Conservation (phyloP, 129 eudicot genomes). For the Chrysanthemum makinoi region DNA sequence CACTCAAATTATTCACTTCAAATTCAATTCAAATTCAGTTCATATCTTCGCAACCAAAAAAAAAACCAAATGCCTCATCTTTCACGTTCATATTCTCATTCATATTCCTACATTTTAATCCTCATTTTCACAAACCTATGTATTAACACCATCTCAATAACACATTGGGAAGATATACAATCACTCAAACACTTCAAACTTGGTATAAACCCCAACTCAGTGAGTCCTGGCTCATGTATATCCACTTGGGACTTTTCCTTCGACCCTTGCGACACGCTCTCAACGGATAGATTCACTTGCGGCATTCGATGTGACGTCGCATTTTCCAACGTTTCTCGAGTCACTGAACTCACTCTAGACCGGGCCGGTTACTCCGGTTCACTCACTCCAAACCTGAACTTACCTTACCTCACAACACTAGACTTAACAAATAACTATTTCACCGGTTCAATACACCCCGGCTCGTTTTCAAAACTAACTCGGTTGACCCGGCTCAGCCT, state of each 20-base stretch:
- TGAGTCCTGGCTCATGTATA: slow-evolving; percentile 66
- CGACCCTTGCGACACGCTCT: slow-evolving; percentile 83
- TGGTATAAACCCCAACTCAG: slow-evolving; percentile 42
- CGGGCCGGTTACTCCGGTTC: slow-evolving; percentile 74
- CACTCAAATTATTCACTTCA: not conserved
- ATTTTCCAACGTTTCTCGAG: slow-evolving; percentile 31
- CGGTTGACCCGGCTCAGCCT: slow-evolving; percentile 55
- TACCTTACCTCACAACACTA: slow-evolving; percentile 61
- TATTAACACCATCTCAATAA: slow-evolving; percentile 39
- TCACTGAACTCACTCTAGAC: slow-evolving; percentile 85
- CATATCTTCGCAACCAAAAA: not conserved
- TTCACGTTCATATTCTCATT: not conserved
- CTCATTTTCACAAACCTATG: not conserved
- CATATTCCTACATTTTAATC: slow-evolving; percentile 2
- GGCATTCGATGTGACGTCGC: slow-evolving; percentile 72
- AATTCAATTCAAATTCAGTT: not conserved
- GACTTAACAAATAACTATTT: slow-evolving; percentile 70
- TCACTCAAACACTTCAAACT: slow-evolving; percentile 53
- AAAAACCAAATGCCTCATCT: slow-evolving; percentile 10
- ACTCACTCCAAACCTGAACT: slow-evolving; percentile 41
- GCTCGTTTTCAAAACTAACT: slow-evolving; percentile 44
- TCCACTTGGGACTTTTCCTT: slow-evolving; percentile 80
- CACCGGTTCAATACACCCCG: slow-evolving; percentile 61
- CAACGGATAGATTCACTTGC: slow-evolving; percentile 64
- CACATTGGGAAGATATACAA: slow-evolving; percentile 63